Evolutionary conservation across 352 stramenopile species (phyloP).

Genomic region (Phytophthora cryptogea): DNA sequence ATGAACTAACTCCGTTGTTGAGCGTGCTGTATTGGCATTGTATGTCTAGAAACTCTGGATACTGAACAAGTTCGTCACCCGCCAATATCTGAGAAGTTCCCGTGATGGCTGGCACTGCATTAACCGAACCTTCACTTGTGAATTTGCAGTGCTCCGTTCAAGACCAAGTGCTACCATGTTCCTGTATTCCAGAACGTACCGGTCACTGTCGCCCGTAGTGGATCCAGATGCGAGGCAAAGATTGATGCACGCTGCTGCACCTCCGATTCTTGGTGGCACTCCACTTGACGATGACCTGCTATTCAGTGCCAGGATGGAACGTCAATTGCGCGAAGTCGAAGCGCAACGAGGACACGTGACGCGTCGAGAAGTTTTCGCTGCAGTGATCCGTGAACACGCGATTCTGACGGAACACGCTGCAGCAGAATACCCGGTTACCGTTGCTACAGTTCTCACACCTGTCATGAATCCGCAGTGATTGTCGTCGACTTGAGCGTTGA

Average conservation of each 20-base stretch:
- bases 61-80: background rate
- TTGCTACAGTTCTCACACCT: conserved; percentile 16
- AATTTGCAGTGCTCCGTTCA: background rate
- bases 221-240: conserved; percentile 9
- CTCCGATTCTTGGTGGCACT: conserved; percentile 9
- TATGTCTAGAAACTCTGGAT: background rate
- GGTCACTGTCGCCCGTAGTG: conserved; percentile 5
- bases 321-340: conserved; percentile 15
- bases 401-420: conserved; percentile 17
- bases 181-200: conserved; percentile 16
- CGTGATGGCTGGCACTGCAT: background rate
- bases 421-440: conserved; percentile 10
- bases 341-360: conserved; percentile 8
- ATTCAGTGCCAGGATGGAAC: conserved; percentile 14
- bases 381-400: conserved; percentile 14
- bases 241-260: conserved; percentile 13
- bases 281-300: conserved; percentile 11
- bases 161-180: conserved; percentile 1
- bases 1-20: background rate
- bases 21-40: background rate
- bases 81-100: background rate
- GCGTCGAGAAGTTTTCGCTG: conserved; percentile 20
- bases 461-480: conserved; percentile 13
- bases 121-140: background rate
- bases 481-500: background rate